Base-by-base conservation (phyloP, 768 basidiomycete genomes). In the Piloderma croceum region DNA sequence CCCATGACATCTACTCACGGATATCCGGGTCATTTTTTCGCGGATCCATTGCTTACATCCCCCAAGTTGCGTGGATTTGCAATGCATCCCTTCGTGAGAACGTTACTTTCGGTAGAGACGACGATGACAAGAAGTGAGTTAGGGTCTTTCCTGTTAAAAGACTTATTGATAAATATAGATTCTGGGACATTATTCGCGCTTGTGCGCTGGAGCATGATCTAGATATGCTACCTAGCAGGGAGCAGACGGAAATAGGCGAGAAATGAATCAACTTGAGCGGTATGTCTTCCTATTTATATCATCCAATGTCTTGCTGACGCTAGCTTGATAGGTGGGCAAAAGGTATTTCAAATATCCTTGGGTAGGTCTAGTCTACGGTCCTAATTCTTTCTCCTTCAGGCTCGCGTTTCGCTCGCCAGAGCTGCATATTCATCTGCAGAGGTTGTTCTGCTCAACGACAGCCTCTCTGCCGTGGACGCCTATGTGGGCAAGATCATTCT, bases 361-460 rank as follows among this genome's bases (percentile, higher is more conserved):
- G n/a, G n/a, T n/a, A n/a, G n/a, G n/a, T n/a, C n/a, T n/a, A n/a
- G n/a, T n/a, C n/a, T n/a, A n/a, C n/a, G n/a, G n/a, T n/a, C n/a
- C n/a, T n/a, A n/a, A n/a, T n/a, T n/a, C n/a, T n/a, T n/a, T n/a
- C n/a, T n/a, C n/a, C n/a, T 46, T n/a, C 51, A 83, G 74, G 81
- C 83, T 27, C 78, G 83, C n/a, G 73, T 87, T 4, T 81, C 80
- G 1, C 63, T 89, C 18, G 89, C 88, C 0, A 67, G 89, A 19
- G 85, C 85, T 0, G 81, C 81, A 1, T 92, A 90, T 52, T 79
- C 83, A 3, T 62, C 70, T 0, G 70, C 82, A 1, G 82, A 88
- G 42, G 71, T 90, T 38, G 77, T 87, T 29, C 72, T 90, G 11
- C 69, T 90, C 21, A 87, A 92, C 52, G 89, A 92, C 53, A 83